Base-by-base conservation (phyloP, 148 eudicot genomes). In the Rheum nobile region DNA sequence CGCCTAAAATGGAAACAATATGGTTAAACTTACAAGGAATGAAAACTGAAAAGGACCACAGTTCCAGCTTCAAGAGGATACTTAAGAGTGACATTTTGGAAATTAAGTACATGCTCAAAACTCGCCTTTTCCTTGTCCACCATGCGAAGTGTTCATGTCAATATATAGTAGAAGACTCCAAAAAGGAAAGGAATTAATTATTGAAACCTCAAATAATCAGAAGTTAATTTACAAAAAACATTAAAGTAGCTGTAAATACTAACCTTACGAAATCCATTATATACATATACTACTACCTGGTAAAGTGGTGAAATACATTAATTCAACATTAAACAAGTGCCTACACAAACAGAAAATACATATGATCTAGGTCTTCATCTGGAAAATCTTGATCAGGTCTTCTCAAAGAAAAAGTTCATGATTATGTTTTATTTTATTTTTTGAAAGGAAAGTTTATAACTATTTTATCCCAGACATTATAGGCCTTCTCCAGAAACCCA, bases 1-100 rank as follows among this genome's bases (percentile, higher is more conserved):
- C 99, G 68, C 99, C 99, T 95, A 81, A 73, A 79, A 38, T 43
- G 38, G 6, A 54, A 54, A 43, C 67, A 54, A 54, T 19, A 50
- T 8, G 19, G 26, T n/a, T 50, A n/a, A n/a, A n/a, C n/a, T n/a
- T n/a, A 47, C 44, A 38, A n/a, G 67, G 46, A 1, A 43, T 54
- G 28, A n/a, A 24, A n/a, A 67, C 32, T 21, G 71, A 43, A 43
- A 43, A 10, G 46, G 16, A 43, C 11, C 13, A 43, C 46, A 43
- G 13, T 43, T 10, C 16, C 46, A 43, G 16, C 11, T 12, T 11
- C 13, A 10, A 42, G 46, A 42, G 14, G 46, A 42, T 11, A 13
- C 43, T 42, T 42, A 4, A 43, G 13, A 1, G 19, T 50, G 4
- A 50, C 19, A 54, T 3, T 22, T 54, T 10, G 12, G 19, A 46